Base-by-base conservation (phyloP, 257 asterid genomes). In the Handroanthus guayacan region DNA sequence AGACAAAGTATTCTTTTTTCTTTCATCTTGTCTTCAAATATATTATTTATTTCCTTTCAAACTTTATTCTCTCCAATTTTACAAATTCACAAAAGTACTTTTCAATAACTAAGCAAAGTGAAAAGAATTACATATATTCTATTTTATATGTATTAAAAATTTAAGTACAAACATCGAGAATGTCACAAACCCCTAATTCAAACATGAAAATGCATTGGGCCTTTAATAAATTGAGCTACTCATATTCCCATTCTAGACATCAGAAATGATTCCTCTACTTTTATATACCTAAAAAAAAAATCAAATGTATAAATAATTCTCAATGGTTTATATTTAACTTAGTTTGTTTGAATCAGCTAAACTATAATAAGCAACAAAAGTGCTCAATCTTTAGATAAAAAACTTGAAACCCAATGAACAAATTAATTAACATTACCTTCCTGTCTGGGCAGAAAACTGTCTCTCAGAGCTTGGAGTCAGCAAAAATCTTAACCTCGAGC, bases 401-500 rank as follows among this genome's bases (percentile, higher is more conserved):
- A 52, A 14, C 3, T 18, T 16, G 4, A 36, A 9, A 6, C 9
- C 20, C 48, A 55, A 39, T 36, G 50, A 44, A 44, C 3, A 56
- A 10, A 13, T 25, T 25, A 20, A 41, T 12, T 9, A 48, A 17
- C 13, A 18, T 67, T 62, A 84, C 90, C 88, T 81, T 60, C 66
- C 81, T 18, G 67, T 54, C 39, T 69, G 74, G 11, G 78, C 69
- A 72, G 90, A 85, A 34, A 82, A 84, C 6, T 69, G 61, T 51
- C 79, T 83, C 70, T n/a, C 54, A 36, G 47, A 76, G 78, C 20
- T 58, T 52, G 62, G 62, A 76, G 62, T 5, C 60, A 81, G 65
- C 25, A 77, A 67, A 38, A 43, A 65, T 77, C 77, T 79, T 7
- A 69, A 41, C 58, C 54, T 64, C 62, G 69, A 64, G 82, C 71